Conservation (phyloP, 2,329 filamentous ascomycete genomes). For the Lasiodiplodia sp. region DNA sequence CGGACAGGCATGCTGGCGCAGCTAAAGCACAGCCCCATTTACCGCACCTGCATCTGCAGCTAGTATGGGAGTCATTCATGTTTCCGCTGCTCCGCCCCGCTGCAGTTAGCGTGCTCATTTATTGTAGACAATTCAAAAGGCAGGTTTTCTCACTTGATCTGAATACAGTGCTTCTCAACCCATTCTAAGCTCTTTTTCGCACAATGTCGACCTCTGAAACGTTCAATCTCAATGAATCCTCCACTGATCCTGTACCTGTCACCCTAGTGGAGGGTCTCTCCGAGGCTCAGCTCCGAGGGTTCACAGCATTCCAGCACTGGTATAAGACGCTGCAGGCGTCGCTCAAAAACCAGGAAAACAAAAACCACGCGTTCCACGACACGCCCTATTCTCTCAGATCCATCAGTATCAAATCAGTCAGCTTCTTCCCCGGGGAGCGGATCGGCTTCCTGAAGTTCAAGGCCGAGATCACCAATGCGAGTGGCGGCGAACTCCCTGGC, state of each 20-base stretch:
- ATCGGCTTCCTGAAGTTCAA: not conserved
- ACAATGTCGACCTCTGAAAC: too few species aligned
- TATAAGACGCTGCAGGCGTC: not conserved
- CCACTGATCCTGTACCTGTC: not conserved
- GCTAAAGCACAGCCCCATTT: too few species aligned
- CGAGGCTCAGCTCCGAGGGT: not conserved
- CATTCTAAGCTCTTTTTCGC: too few species aligned
- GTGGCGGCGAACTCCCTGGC: too few species aligned
- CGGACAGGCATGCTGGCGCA: too few species aligned
- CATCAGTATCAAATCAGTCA: not conserved
- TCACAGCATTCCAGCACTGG: not conserved
- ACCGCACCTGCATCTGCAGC: too few species aligned
- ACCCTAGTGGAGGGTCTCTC: rapidly evolving
- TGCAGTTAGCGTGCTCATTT: too few species aligned
- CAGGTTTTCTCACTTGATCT: too few species aligned
- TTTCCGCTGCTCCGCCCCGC: too few species aligned
- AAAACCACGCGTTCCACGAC: not conserved
- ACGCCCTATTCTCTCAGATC: not conserved
- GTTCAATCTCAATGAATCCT: not conserved
- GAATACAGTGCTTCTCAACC: too few species aligned
- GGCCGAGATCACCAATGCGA: not conserved
- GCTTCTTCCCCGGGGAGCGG: rapidly evolving
- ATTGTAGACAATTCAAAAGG: too few species aligned
- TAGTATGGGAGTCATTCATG: too few species aligned
- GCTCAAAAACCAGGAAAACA: not conserved